Conservation (phyloP, 495 filamentous ascomycete genomes). For the Aspergillus haitiensis region DNA sequence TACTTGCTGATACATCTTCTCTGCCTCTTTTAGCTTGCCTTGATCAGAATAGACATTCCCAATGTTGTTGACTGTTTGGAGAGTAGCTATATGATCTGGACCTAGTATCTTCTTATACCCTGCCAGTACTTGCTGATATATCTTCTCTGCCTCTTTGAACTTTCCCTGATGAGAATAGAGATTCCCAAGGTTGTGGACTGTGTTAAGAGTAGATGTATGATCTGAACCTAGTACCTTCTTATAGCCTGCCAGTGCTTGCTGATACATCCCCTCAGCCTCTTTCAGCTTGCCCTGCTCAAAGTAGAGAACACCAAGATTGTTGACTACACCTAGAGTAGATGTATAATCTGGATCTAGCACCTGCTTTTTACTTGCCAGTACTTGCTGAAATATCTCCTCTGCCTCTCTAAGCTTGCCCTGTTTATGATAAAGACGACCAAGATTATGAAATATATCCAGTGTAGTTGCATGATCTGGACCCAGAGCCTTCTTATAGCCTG, state of each 20-base stretch:
- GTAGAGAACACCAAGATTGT: conserved; percentile 36
- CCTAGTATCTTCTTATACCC: conserved; percentile 3
- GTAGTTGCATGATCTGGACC: conserved; percentile 2
- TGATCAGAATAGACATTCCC: conserved; percentile 14
- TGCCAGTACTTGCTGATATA: neutral
- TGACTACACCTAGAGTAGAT: conserved; percentile 15
- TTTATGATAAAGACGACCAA: conserved; percentile 27
- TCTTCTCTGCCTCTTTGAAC: conserved; percentile 11
- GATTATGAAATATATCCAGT: conserved; percentile 29
- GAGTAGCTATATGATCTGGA: conserved; percentile 14
- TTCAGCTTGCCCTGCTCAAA: conserved; percentile 31
- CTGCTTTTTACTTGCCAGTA: conserved; percentile 34
- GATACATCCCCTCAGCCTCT: conserved; percentile 40
- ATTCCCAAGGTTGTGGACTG: conserved; percentile 3
- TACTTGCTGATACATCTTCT: too few species aligned
- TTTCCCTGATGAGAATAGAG: conserved; percentile 22
- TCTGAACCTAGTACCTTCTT: conserved; percentile 35
- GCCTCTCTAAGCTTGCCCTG: conserved; percentile 38
- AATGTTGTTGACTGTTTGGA: conserved; percentile 13
- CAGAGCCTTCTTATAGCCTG: neutral
- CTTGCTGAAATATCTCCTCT: conserved; percentile 36
- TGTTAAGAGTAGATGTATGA: conserved; percentile 18
- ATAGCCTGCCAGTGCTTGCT: conserved; percentile 28
- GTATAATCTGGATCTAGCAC: conserved; percentile 27
- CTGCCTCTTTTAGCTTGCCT: conserved; percentile 23